Percentiles rank a stretch among this genome's conserved stretches.
Evolutionary conservation across 2,329 filamentous ascomycete genomes (phyloP).

Genomic region (Drechslerella dactyloides): DNA sequence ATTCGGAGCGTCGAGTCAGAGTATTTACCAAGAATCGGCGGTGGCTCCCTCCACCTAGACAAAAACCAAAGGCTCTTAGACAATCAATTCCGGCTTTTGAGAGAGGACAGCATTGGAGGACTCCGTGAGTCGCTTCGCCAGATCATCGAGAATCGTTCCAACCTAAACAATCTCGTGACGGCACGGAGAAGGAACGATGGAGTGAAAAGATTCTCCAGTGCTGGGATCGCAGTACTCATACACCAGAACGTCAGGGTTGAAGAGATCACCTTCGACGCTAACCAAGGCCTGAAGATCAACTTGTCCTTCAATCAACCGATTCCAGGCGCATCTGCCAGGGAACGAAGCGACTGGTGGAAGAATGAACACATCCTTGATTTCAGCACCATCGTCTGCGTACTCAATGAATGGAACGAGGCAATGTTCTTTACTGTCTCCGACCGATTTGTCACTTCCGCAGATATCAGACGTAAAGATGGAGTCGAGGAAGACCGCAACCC

Average conservation of each 20-base stretch:
- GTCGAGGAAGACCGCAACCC: slow-evolving; percentile 19
- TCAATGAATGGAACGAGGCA: slow-evolving; percentile 36
- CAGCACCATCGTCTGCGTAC: slow-evolving; percentile 51
- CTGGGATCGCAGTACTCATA: slow-evolving; percentile 14
- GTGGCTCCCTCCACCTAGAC: slow-evolving; percentile 54
- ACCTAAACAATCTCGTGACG: slow-evolving; percentile 34
- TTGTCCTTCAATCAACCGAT: slow-evolving; percentile 51
- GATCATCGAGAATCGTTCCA: slow-evolving; percentile 52
- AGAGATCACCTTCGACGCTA: slow-evolving; percentile 30
- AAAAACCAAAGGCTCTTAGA: slow-evolving; percentile 55
- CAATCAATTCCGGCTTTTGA: slow-evolving; percentile 55
- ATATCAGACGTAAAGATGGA: slow-evolving; percentile 32
- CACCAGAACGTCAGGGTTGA: slow-evolving; percentile 13
- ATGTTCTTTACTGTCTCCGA: slow-evolving; percentile 51
- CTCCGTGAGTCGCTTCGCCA: slow-evolving; percentile 55
- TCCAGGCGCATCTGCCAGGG: neutral
- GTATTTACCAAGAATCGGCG: slow-evolving; percentile 52
- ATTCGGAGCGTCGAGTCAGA: slow-evolving; percentile 52
- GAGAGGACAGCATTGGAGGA: slow-evolving; percentile 55
- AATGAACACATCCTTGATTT: slow-evolving; percentile 50
- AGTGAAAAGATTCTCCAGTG: slow-evolving; percentile 48
- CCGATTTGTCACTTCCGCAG: slow-evolving; percentile 23
- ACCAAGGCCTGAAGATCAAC: slow-evolving; percentile 41
- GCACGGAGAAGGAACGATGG: slow-evolving; percentile 24
- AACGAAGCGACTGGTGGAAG: slow-evolving; percentile 53